A percentile compares a stretch with the other conserved stretches of the same genome.
Evolutionary conservation across 2,329 filamentous ascomycete species (phyloP).

Genomic region (Pseudocercospora macadamiae): DNA sequence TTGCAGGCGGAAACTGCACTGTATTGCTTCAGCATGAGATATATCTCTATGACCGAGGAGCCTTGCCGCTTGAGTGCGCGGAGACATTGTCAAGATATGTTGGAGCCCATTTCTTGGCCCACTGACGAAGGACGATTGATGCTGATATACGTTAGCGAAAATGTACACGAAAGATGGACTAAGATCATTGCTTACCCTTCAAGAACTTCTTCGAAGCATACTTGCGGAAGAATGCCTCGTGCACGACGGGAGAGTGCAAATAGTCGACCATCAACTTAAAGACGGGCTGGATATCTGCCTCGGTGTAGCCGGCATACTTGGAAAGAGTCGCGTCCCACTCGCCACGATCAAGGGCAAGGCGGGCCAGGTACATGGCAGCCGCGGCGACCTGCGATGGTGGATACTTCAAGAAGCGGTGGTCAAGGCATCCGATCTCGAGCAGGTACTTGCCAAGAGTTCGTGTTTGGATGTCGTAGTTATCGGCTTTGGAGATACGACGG

Average conservation of each 20-base stretch:
- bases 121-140: constrained; percentile 86
- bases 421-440: constrained; percentile 93
- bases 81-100: constrained; percentile 38
- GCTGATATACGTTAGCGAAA: constrained; percentile 57
- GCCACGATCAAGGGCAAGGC: constrained; percentile 85
- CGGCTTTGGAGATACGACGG: constrained; percentile 96
- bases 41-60: constrained; percentile 34
- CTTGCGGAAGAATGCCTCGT: constrained; percentile 99
- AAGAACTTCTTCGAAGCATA: constrained; percentile 99
- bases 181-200: constrained; percentile 71
- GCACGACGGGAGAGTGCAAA: constrained; percentile 82
- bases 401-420: constrained; percentile 90
- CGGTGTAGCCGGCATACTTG: constrained; percentile 90
- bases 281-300: constrained; percentile 90
- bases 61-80: constrained; percentile 34
- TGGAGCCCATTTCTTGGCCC: constrained; percentile 69
- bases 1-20: constrained; percentile 14
- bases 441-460: constrained; percentile 97
- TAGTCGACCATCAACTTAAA: constrained; percentile 97
- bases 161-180: constrained; percentile 20
- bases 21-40: constrained; percentile 21
- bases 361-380: constrained; percentile 91
- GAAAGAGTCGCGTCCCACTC: constrained; percentile 87
- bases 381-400: constrained; percentile 89
- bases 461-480: constrained; percentile 98